Conservation (phyloP, 148 eudicot genomes). For the Rhododendron vialii region DNA sequence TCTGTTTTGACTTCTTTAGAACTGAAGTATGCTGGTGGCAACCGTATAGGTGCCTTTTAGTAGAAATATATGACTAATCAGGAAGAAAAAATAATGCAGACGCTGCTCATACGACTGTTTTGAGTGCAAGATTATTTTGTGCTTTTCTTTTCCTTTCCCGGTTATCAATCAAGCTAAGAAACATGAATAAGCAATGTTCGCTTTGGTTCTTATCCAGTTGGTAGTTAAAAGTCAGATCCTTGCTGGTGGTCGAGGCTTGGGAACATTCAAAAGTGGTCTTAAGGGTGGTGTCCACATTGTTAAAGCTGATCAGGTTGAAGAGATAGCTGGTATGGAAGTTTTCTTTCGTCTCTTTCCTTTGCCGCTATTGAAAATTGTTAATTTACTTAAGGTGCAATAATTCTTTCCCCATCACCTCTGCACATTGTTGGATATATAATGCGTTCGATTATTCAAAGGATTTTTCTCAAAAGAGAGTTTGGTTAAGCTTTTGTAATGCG, state of each 20-base stretch:
- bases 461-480: background rate
- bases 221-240: conserved; percentile 97
- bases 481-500: background rate
- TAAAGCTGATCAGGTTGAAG: conserved; percentile 72
- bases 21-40: too few relatives aligned
- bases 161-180: background rate
- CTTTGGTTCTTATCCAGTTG: conserved; percentile 44
- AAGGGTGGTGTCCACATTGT: conserved; percentile 98
- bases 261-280: conserved; percentile 82
- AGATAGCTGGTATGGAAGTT: conserved; percentile 58
- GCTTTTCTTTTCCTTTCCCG: background rate
- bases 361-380: background rate
- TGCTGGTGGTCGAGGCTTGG: conserved; percentile 97
- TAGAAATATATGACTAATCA: background rate
- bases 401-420: background rate
- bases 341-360: background rate
- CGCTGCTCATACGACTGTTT: background rate
- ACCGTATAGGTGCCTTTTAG: background rate
- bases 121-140: background rate
- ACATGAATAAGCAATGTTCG: background rate
- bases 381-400: background rate
- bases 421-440: background rate
- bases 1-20: background rate
- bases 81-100: background rate
- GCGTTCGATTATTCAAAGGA: background rate